phyloP scores from a whole-genome alignment of 352 stramenopile species.

The Phytophthora syringae region DNA sequence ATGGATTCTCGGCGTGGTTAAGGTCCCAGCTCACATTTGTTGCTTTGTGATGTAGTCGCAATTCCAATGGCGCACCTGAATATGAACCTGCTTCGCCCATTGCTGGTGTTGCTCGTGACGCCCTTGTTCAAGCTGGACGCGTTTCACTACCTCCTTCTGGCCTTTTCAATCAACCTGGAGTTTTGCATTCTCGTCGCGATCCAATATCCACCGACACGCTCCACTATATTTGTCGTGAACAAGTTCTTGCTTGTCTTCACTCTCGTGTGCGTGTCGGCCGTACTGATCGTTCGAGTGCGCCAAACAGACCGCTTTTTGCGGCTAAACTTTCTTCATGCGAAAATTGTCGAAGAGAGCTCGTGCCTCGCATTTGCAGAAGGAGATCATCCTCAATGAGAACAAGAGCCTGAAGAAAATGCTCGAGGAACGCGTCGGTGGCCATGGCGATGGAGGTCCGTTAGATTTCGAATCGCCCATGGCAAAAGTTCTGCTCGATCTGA shows the following conservation, averaged over 20 bases:
- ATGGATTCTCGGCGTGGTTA: background rate
- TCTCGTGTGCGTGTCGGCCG: conserved; percentile 54
- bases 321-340: conserved; percentile 78
- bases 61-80: conserved; percentile 76
- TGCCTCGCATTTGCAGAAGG: conserved; percentile 72
- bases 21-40: background rate
- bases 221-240: conserved; percentile 67
- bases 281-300: conserved; percentile 71
- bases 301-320: conserved; percentile 80
- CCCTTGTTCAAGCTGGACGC: conserved; percentile 81
- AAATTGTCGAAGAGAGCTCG: conserved; percentile 75
- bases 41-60: conserved; percentile 38
- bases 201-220: conserved; percentile 65
- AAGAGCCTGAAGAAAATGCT: conserved; percentile 87
- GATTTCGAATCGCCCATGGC: conserved; percentile 86
- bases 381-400: conserved; percentile 88
- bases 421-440: conserved; percentile 53
- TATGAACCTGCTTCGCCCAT: conserved; percentile 66
- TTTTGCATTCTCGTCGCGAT: conserved; percentile 71
- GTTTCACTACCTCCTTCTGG: conserved; percentile 72
- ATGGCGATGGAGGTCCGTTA: conserved; percentile 37
- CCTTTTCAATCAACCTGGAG: conserved; percentile 67
- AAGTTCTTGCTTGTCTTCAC: conserved; percentile 79
- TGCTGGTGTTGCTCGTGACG: conserved; percentile 65
- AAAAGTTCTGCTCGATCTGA: conserved; percentile 81